Conservation (phyloP, 805 yeast species). For the Saturnispora galanensis region DNA sequence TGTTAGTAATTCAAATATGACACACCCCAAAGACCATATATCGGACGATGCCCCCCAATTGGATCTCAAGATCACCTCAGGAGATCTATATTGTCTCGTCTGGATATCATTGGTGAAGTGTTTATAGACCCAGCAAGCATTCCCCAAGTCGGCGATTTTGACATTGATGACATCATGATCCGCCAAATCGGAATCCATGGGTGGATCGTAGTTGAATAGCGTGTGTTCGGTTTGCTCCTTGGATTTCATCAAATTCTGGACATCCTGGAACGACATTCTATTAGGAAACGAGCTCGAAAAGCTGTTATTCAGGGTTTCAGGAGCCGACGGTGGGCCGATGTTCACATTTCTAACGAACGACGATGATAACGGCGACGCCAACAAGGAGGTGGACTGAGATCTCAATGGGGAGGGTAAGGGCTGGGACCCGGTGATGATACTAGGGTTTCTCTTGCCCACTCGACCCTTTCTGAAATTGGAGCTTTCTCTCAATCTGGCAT, state of each 20-base stretch:
- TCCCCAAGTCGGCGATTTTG: conserved; percentile 89
- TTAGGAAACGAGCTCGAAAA: conserved; percentile 9
- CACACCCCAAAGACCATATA: conserved; percentile 92
- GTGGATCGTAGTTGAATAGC: conserved; percentile 24
- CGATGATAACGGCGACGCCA: conserved; percentile 20
- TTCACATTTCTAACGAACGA: conserved; percentile 4
- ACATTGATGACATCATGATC: conserved; percentile 53
- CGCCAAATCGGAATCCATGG: conserved; percentile 28
- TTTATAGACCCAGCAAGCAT: conserved; percentile 72
- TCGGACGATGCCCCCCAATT: conserved; percentile 95
- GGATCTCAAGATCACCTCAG: conserved; percentile 73
- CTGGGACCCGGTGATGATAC: conserved; percentile 82
- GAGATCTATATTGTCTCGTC: conserved; percentile 87
- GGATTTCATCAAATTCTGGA: conserved; percentile 33
- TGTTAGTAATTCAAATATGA: conserved; percentile 81
- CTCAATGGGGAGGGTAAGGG: conserved; percentile 84
- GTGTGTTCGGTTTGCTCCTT: conserved; percentile 26
- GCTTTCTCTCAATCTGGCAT: conserved; percentile 11
- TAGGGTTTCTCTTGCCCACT: conserved; percentile 47
- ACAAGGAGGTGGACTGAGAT: conserved; percentile 30
- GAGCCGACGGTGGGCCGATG: conserved; percentile 12
- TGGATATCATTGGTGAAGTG: conserved; percentile 87
- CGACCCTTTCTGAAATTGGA: conserved; percentile 26
- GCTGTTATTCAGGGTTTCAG: conserved; percentile 5
- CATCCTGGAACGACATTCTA: conserved; percentile 21